These are phyloP conservation scores for Astrothelium subdiscretum DNA, from an alignment of 495 filamentous ascomycete species.

Conservation along the genomic window DNA sequence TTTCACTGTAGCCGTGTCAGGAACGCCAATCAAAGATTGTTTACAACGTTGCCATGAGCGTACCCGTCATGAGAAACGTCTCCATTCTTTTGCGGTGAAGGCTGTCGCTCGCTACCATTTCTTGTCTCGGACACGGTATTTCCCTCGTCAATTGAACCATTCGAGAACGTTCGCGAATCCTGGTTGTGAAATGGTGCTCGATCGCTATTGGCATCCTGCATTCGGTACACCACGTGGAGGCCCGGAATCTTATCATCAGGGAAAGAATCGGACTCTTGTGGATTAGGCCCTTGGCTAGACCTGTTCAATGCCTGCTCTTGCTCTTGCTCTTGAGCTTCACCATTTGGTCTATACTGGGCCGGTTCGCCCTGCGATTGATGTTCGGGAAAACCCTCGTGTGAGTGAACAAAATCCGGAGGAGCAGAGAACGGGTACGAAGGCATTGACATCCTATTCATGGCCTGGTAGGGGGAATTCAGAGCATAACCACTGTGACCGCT, in stretches of 20 bases:
- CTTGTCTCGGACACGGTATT: constrained; percentile 25
- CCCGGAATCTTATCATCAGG: constrained; percentile 44
- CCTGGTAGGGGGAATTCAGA: neutral
- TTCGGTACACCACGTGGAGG: constrained; percentile 36
- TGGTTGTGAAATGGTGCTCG: constrained; percentile 29
- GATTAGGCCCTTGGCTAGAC: neutral
- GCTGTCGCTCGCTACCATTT: constrained; percentile 24
- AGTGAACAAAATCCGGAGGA: neutral
- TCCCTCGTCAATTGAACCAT: constrained; percentile 43
- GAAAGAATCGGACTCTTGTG: constrained; percentile 32
- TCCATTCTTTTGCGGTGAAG: constrained; percentile 20
- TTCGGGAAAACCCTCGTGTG: neutral
- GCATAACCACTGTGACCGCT: neutral
- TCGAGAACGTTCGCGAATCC: constrained; percentile 39
- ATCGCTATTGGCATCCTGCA: constrained; percentile 21
- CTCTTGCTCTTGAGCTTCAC: neutral
- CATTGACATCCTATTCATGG: neutral
- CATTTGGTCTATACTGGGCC: neutral
- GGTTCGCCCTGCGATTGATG: neutral
- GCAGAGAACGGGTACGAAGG: neutral
- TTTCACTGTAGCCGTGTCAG: neutral
- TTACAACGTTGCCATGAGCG: constrained; percentile 3
- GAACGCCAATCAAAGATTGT: neutral
- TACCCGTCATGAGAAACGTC: constrained; percentile 6
- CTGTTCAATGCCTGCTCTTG: neutral